Conservation (phyloP, 352 stramenopile genomes). For the Peronospora belbahrii region DNA sequence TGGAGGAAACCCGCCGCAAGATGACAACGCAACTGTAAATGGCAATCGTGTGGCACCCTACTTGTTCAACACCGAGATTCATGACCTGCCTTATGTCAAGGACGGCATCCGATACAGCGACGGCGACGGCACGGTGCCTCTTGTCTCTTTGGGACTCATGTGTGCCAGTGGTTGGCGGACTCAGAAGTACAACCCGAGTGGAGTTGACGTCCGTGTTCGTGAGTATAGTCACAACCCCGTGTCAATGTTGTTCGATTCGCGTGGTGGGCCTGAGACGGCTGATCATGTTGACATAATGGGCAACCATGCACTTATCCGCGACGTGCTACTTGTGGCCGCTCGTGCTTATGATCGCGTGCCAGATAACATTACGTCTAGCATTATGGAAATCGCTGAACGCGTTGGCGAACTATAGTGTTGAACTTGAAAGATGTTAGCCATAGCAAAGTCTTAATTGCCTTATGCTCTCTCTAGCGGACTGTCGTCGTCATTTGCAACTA, state of each 20-base stretch:
- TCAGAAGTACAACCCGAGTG: conserved; percentile 79
- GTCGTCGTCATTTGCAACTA: not conserved
- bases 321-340: conserved; percentile 53
- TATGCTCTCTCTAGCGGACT: not conserved
- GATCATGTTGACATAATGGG: conserved; percentile 96
- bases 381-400: conserved; percentile 54
- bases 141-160: conserved; percentile 93
- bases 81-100: conserved; percentile 65
- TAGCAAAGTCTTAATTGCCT: conserved; percentile 4
- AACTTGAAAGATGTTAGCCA: no score
- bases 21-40: conserved; percentile 28
- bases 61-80: conserved; percentile 51
- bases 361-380: conserved; percentile 61
- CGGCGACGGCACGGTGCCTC: conserved; percentile 89
- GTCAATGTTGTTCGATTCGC: conserved; percentile 63
- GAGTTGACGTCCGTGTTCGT: conserved; percentile 80
- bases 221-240: conserved; percentile 71
- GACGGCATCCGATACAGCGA: conserved; percentile 82
- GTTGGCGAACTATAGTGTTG: conserved; percentile 32
- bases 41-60: conserved; percentile 49
- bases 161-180: conserved; percentile 84
- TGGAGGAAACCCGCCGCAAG: conserved; percentile 31
- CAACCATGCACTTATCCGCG: conserved; percentile 86
- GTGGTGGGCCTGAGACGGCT: conserved; percentile 61
- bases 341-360: conserved; percentile 65